Evolutionary conservation across 2,329 filamentous ascomycete species (phyloP).

Genomic region (Talaromyces sp.): DNA sequence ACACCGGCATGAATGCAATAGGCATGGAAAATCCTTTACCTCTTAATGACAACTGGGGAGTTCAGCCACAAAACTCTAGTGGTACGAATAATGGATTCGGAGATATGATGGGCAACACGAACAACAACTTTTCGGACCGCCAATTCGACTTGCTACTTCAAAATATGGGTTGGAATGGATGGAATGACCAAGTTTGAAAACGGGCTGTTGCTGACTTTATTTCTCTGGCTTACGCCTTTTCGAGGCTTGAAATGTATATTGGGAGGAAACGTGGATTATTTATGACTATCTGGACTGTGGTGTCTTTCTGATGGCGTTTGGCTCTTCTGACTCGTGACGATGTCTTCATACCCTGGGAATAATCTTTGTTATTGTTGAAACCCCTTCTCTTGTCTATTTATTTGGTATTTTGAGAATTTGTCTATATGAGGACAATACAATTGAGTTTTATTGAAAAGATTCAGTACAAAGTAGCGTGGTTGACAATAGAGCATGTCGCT

Average conservation of each 20-base stretch:
- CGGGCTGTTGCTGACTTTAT: not conserved
- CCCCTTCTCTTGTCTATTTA: not conserved
- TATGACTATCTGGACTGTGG: not conserved
- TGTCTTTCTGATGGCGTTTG: not conserved
- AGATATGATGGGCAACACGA: slow-evolving; percentile 21
- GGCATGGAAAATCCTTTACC: slow-evolving; percentile 26
- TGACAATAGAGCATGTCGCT: not conserved
- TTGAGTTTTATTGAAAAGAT: not conserved
- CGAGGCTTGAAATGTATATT: not conserved
- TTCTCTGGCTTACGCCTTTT: not conserved
- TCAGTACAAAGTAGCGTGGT: not conserved
- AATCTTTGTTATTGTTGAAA: not conserved
- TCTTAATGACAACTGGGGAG: slow-evolving; percentile 29
- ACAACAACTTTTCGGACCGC: slow-evolving; percentile 30
- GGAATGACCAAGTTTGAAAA: slow-evolving; percentile 18
- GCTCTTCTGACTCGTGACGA: not conserved
- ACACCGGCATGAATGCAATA: slow-evolving; percentile 20
- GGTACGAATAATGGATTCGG: not conserved
- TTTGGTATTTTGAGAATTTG: not conserved
- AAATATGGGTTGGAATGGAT: slow-evolving; percentile 28
- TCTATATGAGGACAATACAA: not conserved
- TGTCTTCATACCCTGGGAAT: slow-evolving; percentile 14
- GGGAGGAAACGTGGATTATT: not conserved
- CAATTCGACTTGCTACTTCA: slow-evolving; percentile 37
- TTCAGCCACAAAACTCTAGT: not conserved